Conservation (phyloP, 495 filamentous ascomycete genomes). For the Aspergillus carlsbadensis region DNA sequence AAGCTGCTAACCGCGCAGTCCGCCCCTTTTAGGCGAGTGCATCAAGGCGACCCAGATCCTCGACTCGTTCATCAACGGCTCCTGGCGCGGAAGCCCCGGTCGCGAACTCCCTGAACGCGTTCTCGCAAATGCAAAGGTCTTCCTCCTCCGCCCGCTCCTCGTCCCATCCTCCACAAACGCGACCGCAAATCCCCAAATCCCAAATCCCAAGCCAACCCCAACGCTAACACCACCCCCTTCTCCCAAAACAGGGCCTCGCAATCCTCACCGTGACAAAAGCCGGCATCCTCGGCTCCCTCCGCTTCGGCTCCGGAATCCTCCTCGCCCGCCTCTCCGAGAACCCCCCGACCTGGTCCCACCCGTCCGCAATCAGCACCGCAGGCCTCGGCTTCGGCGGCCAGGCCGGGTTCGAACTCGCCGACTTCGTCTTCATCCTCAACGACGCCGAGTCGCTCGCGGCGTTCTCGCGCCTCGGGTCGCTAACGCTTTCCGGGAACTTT, state of each 20-base stretch:
- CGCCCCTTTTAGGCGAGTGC: constrained; percentile 59
- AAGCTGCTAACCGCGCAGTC: background rate
- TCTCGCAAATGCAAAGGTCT: constrained; percentile 80
- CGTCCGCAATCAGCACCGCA: constrained; percentile 79
- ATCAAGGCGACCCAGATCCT: constrained; percentile 84
- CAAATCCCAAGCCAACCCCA: too few relatives aligned
- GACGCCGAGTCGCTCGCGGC: constrained; percentile 81
- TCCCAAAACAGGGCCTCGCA: constrained; percentile 68
- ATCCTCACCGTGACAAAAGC: constrained; percentile 88
- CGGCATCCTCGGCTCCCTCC: constrained; percentile 81
- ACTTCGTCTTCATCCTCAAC: constrained; percentile 97
- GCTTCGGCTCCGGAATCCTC: constrained; percentile 88
- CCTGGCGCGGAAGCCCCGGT: constrained; percentile 83
- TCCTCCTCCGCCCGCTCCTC: constrained; percentile 9
- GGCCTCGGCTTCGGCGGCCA: constrained; percentile 89
- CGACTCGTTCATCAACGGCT: constrained; percentile 81
- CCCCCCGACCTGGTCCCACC: constrained; percentile 70
- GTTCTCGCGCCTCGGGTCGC: constrained; percentile 79
- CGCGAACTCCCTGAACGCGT: constrained; percentile 84
- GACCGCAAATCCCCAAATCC: too few relatives aligned
- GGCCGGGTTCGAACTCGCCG: constrained; percentile 90
- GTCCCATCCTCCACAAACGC: too few relatives aligned
- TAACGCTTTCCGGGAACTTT: constrained; percentile 89
- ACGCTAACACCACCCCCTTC: background rate
- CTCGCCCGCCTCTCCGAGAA: constrained; percentile 85